These are phyloP conservation scores for Sergeia podlipaevii DNA, from an alignment of 208 protist genomes.

Conservation along the genomic window DNA sequence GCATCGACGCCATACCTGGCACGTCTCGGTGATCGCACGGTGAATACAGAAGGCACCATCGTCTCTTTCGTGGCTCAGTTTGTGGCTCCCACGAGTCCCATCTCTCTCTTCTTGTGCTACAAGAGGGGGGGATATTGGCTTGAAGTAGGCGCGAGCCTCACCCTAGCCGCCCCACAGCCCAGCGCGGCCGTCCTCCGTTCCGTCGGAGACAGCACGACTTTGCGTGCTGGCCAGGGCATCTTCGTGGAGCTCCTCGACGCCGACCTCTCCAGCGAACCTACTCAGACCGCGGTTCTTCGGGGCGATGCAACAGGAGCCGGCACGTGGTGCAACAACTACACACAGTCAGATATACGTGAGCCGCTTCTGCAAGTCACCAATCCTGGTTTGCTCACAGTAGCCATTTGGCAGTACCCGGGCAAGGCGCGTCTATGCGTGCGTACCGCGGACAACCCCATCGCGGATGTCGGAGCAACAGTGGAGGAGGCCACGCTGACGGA, in stretches of 20 bases:
- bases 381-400: constrained; percentile 40
- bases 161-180: constrained; percentile 40
- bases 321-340: constrained; percentile 91
- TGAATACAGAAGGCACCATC: constrained; percentile 24
- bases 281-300: constrained; percentile 41
- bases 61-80: constrained; percentile 77
- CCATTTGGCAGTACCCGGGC: constrained; percentile 65
- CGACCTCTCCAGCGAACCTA: constrained; percentile 6
- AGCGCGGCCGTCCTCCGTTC: constrained; percentile 25
- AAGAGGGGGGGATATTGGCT: constrained; percentile 43
- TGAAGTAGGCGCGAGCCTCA: constrained; percentile 47
- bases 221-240: constrained; percentile 77
- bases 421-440: constrained; percentile 56
- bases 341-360: constrained; percentile 39
- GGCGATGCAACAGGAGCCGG: constrained; percentile 17
- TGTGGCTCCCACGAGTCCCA: constrained; percentile 12
- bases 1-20: constrained; percentile 30
- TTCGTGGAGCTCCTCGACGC: constrained; percentile 35
- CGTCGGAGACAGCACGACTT: constrained; percentile 14
- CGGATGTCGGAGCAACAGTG: constrained; percentile 54
- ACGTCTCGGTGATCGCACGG: constrained; percentile 23
- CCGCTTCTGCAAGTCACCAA: constrained; percentile 38
- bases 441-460: constrained; percentile 30
- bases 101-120: constrained; percentile 69
- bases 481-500: constrained; percentile 21